Evolutionary conservation across 371 early-diverging fungal genomes (phyloP).

Genomic region (Smittium culicis): DNA sequence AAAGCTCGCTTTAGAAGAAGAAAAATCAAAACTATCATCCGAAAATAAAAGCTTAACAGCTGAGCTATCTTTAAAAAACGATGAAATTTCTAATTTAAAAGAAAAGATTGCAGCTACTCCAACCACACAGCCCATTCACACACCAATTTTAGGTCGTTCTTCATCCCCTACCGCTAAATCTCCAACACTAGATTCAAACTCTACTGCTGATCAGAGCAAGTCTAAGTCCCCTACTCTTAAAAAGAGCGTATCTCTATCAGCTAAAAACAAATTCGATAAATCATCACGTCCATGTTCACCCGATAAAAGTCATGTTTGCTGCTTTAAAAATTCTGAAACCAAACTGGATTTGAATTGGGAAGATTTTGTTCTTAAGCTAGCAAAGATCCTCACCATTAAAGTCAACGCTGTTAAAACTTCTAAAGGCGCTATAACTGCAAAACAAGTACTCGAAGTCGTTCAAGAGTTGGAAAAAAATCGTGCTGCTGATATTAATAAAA

Average conservation of each 20-base stretch:
- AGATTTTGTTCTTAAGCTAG: neutral
- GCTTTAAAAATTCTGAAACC: neutral
- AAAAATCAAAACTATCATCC: neutral
- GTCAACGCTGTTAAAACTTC: neutral
- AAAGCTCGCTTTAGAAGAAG: neutral
- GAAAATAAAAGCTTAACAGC: neutral
- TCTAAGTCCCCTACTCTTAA: neutral
- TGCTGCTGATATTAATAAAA: neutral
- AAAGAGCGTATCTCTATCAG: neutral
- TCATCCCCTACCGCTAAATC: neutral
- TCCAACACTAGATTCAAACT: too few species aligned
- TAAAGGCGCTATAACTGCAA: neutral
- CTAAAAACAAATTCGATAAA: neutral
- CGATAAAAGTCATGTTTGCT: neutral
- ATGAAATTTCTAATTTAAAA: neutral
- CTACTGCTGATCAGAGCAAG: neutral
- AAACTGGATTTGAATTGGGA: constrained; percentile 8
- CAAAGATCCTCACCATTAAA: neutral
- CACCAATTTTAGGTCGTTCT: neutral
- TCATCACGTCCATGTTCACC: neutral
- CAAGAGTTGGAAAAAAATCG: neutral
- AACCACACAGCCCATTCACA: neutral
- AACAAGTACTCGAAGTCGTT: neutral
- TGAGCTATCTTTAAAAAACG: neutral
- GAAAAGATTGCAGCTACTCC: neutral